Conservation (phyloP, 768 basidiomycete genomes). For the Russula olivacea region DNA sequence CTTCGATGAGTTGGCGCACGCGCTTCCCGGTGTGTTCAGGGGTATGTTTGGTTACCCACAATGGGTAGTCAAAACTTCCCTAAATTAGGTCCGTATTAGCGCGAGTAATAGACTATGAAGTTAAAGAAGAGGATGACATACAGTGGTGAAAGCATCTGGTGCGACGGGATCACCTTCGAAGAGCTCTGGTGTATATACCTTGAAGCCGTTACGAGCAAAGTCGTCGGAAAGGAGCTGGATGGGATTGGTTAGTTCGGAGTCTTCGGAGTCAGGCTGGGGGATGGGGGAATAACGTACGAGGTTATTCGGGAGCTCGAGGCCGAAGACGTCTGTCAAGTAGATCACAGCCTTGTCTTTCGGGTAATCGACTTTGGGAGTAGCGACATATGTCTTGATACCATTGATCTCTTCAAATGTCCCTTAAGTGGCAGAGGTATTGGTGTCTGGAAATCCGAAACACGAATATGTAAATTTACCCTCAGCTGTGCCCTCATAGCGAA, state of each 20-base stretch:
- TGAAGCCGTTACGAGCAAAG: constrained; percentile 38
- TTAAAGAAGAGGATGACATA: constrained; percentile 6
- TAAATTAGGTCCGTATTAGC: not conserved
- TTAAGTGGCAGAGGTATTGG: constrained; percentile 12
- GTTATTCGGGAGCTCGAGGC: constrained; percentile 34
- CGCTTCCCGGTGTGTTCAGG: constrained; percentile 19
- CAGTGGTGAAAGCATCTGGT: constrained; percentile 22
- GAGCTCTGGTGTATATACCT: constrained; percentile 23
- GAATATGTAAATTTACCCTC: constrained; percentile 28
- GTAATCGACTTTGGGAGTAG: constrained; percentile 37
- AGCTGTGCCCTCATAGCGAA: constrained; percentile 35
- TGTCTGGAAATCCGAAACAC: not conserved
- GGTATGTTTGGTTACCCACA: constrained; percentile 24
- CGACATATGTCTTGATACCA: constrained; percentile 39
- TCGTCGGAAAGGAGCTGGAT: constrained; percentile 41
- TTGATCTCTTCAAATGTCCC: constrained; percentile 35
- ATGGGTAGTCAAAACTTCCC: constrained; percentile 6
- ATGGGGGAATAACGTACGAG: constrained; percentile 18
- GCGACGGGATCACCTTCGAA: constrained; percentile 29
- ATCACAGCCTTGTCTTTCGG: constrained; percentile 39
- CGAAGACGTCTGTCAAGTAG: constrained; percentile 38
- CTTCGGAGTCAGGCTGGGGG: too few species aligned
- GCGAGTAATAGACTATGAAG: not conserved
- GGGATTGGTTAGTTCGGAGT: too few species aligned
- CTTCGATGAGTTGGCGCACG: constrained; percentile 28